phyloP scores from a whole-genome alignment of 1,284 basidiomycete species.

The Cutaneotrichosporon sp. region DNA sequence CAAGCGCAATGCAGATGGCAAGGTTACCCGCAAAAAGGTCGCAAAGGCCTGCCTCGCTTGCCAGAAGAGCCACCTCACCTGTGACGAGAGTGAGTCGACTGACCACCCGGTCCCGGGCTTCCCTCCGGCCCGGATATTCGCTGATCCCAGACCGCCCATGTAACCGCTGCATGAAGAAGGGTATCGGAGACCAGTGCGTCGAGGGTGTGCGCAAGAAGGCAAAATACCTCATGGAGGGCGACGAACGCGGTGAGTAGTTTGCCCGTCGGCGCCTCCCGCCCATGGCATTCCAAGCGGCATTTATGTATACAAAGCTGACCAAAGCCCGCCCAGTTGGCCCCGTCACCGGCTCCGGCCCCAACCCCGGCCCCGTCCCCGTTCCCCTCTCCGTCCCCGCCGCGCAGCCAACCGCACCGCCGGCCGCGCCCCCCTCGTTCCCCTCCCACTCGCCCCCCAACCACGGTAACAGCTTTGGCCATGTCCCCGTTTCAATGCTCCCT shows the following conservation, averaged over 20 bases:
- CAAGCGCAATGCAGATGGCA: constrained; percentile 26
- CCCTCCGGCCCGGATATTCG: constrained; percentile 12
- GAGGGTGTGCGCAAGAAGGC: constrained; percentile 97
- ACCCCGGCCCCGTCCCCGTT: background rate
- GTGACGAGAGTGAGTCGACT: constrained; percentile 76
- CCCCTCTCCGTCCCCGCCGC: constrained; percentile 7
- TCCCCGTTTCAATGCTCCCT: constrained; percentile 23
- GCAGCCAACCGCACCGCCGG: constrained; percentile 2
- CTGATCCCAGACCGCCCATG: constrained; percentile 76
- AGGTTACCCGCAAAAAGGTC: constrained; percentile 62
- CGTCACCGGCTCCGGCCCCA: background rate
- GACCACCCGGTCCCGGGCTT: background rate
- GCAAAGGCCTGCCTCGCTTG: constrained; percentile 82
- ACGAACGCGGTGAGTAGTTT: constrained; percentile 71
- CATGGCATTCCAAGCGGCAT: background rate
- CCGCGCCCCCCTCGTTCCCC: constrained; percentile 13
- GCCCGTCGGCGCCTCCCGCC: background rate
- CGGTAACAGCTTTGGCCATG: constrained; percentile 13
- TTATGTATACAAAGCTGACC: background rate
- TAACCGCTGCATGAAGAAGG: constrained; percentile 90
- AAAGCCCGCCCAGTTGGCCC: background rate
- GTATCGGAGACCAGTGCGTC: constrained; percentile 80
- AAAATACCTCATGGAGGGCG: constrained; percentile 90
- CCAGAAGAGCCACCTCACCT: constrained; percentile 91
- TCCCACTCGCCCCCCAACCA: constrained; percentile 20